phyloP scores from a whole-genome alignment of 352 stramenopile genomes.

The Phytophthora pini region DNA sequence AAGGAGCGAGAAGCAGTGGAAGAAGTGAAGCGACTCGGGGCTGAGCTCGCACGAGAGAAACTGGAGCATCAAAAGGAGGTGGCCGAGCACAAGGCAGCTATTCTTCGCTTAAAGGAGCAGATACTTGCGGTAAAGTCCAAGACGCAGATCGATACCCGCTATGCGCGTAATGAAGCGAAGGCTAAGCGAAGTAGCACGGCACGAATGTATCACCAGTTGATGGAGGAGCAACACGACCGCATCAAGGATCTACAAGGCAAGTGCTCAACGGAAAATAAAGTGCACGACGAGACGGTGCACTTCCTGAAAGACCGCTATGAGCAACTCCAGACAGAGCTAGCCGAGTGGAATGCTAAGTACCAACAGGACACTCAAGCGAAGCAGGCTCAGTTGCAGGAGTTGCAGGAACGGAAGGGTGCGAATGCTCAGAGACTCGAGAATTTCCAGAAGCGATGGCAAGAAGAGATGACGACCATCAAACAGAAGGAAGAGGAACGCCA shows the following conservation, averaged over 20 bases:
- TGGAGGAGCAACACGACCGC: constrained; percentile 75
- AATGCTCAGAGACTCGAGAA: constrained; percentile 71
- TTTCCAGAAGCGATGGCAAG: constrained; percentile 74
- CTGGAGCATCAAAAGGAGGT: constrained; percentile 83
- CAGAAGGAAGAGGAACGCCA: constrained; percentile 78
- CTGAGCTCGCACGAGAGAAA: constrained; percentile 81
- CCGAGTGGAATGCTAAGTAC: constrained; percentile 84
- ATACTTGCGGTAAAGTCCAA: constrained; percentile 86
- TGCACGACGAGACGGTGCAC: constrained; percentile 77
- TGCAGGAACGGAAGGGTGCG: constrained; percentile 62
- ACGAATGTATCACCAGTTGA: constrained; percentile 82
- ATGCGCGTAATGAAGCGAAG: constrained; percentile 83
- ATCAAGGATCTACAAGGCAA: constrained; percentile 73
- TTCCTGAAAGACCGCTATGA: constrained; percentile 88
- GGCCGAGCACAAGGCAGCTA: constrained; percentile 67
- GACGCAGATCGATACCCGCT: constrained; percentile 84
- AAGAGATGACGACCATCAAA: constrained; percentile 75
- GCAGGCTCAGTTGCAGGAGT: constrained; percentile 60
- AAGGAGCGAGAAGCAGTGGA: constrained; percentile 89
- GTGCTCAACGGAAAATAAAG: constrained; percentile 66
- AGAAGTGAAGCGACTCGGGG: constrained; percentile 86
- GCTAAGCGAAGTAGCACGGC: constrained; percentile 83
- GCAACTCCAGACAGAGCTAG: constrained; percentile 62
- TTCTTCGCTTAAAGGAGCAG: constrained; percentile 86
- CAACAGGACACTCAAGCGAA: constrained; percentile 81